Evolutionary conservation across 306 rosid genomes (phyloP).

Genomic region (Cucurbita argyrosperma): DNA sequence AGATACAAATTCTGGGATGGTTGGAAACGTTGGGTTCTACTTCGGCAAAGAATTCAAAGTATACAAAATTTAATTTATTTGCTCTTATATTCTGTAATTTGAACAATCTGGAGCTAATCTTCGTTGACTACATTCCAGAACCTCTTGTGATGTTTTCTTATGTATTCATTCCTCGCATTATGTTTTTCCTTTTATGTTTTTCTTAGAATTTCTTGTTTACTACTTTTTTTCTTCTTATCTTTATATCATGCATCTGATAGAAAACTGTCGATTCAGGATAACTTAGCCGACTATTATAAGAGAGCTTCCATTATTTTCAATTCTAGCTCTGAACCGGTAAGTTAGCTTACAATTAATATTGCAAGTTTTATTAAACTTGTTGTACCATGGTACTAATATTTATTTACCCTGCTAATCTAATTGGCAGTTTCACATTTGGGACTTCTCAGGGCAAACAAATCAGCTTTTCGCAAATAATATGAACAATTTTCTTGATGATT

Average conservation of each 20-base stretch:
- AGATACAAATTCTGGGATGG: background rate
- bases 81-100: background rate
- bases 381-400: slow-evolving; percentile 10
- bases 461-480: slow-evolving; percentile 38
- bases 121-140: background rate
- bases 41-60: background rate
- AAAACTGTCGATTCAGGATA: slow-evolving; percentile 48
- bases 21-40: background rate
- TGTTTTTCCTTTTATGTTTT: background rate
- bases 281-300: slow-evolving; percentile 32
- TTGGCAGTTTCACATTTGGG: slow-evolving; percentile 83
- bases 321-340: slow-evolving; percentile 41
- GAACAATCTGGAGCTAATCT: background rate
- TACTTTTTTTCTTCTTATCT: background rate
- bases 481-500: slow-evolving; percentile 24
- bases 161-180: background rate
- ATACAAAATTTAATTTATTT: background rate
- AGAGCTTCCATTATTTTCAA: slow-evolving; percentile 54
- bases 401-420: slow-evolving; percentile 13
- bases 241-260: slow-evolving; percentile 6
- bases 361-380: background rate
- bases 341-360: slow-evolving; percentile 17
- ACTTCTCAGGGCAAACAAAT: slow-evolving; percentile 75
- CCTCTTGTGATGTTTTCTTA: background rate
- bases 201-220: background rate